Conservation (phyloP, 345 rosid species). For the Acer campestre region DNA sequence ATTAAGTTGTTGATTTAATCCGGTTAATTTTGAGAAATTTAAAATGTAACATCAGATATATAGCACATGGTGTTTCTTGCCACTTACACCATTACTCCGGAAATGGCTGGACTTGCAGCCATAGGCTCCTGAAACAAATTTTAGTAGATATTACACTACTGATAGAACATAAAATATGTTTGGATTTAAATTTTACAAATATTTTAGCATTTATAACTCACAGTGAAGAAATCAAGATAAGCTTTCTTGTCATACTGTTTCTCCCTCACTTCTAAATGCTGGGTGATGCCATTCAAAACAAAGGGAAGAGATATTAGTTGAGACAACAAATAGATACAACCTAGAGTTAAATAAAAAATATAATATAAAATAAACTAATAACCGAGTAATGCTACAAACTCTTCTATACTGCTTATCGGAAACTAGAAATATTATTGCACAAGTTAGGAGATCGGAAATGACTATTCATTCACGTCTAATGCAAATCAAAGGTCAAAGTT, state of each 20-base stretch:
- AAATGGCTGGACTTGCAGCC: slow-evolving; percentile 65
- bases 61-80: background rate
- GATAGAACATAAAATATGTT: slow-evolving; percentile 1
- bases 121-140: slow-evolving; percentile 56
- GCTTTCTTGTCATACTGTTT: slow-evolving; percentile 91
- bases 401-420: background rate
- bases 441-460: background rate
- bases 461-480: background rate
- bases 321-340: background rate
- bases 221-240: slow-evolving; percentile 78
- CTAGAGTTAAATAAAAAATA: background rate
- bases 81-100: slow-evolving; percentile 87
- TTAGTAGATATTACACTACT: slow-evolving; percentile 16
- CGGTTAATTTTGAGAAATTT: background rate
- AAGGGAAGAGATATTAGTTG: slow-evolving; percentile 5
- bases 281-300: slow-evolving; percentile 17
- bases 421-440: background rate
- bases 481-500: no score
- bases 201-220: slow-evolving; percentile 32
- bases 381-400: background rate
- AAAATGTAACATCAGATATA: background rate
- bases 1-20: background rate
- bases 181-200: background rate
- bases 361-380: background rate
- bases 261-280: slow-evolving; percentile 88